Percentiles rank a stretch among this genome's conserved stretches.
These are phyloP conservation scores for Cladobotryum protrusum DNA, from an alignment of 2,329 filamentous ascomycete species.

Conservation along the genomic window DNA sequence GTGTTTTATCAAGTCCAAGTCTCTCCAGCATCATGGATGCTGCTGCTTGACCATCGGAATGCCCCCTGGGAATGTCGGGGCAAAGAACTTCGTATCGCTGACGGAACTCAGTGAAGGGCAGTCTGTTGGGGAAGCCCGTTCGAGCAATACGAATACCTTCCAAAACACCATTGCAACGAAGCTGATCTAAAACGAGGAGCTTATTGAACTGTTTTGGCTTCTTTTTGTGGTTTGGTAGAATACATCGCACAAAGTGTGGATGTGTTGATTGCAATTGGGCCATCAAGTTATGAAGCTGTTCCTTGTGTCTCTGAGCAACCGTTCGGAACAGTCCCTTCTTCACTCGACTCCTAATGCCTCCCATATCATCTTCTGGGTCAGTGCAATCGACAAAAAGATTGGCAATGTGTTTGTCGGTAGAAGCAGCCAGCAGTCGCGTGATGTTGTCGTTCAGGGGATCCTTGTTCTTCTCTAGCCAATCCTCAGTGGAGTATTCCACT, in stretches of 20 bases:
- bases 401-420: constrained; percentile 76
- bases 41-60: constrained; percentile 82
- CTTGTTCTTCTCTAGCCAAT: constrained; percentile 98
- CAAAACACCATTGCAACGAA: constrained; percentile 98
- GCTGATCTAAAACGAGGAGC: constrained; percentile 87
- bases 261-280: constrained; percentile 89
- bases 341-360: constrained; percentile 67
- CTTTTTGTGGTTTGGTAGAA: constrained; percentile 97
- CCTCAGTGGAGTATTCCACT: constrained; percentile 91
- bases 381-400: constrained; percentile 82
- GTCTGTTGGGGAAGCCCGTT: constrained; percentile 91
- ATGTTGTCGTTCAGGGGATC: constrained; percentile 97
- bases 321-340: constrained; percentile 98
- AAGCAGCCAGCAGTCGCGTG: constrained; percentile 77
- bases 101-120: constrained; percentile 89
- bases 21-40: constrained; percentile 84
- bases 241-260: constrained; percentile 96
- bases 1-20: constrained; percentile 73
- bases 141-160: constrained; percentile 96
- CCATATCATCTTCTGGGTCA: constrained; percentile 68
- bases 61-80: constrained; percentile 78
- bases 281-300: constrained; percentile 97
- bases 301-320: constrained; percentile 93
- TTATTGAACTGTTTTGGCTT: constrained; percentile 87
- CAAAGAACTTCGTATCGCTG: constrained; percentile 95